phyloP scores from a whole-genome alignment of 1,139 yeast species.

The Debaryomycetaceae sp. region DNA sequence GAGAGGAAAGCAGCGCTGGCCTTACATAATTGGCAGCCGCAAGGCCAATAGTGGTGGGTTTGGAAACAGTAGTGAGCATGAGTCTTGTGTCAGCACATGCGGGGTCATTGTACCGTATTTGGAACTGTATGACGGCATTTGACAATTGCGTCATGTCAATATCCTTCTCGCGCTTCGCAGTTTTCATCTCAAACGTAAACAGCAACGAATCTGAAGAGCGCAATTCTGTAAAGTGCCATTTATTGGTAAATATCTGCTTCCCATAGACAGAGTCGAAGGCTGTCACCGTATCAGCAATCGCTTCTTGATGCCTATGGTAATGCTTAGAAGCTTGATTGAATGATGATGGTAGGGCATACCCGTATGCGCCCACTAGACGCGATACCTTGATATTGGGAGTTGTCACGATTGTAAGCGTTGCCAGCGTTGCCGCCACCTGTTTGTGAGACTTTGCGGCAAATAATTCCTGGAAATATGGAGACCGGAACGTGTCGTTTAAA shows the following conservation, averaged over 20 bases:
- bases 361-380: conserved; percentile 16
- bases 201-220: conserved; percentile 14
- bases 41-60: conserved; percentile 20
- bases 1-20: conserved; percentile 8
- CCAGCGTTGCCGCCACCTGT: conserved; percentile 1
- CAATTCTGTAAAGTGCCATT: conserved; percentile 21
- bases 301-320: conserved; percentile 14
- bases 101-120: conserved; percentile 18
- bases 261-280: conserved; percentile 21
- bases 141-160: conserved; percentile 9
- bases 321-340: conserved; percentile 14
- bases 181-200: conserved; percentile 22
- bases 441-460: conserved; percentile 3
- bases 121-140: conserved; percentile 22
- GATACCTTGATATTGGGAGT: conserved; percentile 22
- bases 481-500: conserved; percentile 16
- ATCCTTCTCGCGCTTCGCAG: conserved; percentile 13
- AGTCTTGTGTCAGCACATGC: conserved; percentile 12
- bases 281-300: conserved; percentile 24
- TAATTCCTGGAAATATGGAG: conserved; percentile 10
- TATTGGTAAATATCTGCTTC: conserved; percentile 24
- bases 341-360: conserved; percentile 25
- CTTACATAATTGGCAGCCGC: conserved; percentile 8
- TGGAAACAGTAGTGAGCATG: conserved; percentile 18
- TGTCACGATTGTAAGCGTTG: conserved; percentile 17